Evolutionary conservation across 2,329 filamentous ascomycete species (phyloP).

Genomic region (Alternaria burnsii): DNA sequence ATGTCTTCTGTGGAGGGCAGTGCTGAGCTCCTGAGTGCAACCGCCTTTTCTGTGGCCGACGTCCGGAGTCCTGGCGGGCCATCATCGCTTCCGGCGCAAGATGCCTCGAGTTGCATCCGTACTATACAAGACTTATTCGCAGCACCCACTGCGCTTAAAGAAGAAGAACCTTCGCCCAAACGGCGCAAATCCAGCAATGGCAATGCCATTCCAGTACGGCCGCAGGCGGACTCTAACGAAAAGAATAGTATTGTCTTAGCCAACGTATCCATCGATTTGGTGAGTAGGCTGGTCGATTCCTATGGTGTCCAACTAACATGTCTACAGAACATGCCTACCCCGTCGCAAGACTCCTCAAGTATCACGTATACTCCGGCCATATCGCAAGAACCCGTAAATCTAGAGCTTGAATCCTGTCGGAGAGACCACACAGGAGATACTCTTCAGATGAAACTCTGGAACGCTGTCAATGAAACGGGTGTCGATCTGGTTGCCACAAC

Average conservation of each 20-base stretch:
- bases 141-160: conserved; percentile 4
- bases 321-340: conserved; percentile 9
- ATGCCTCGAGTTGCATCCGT: conserved; percentile 20
- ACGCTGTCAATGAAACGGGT: conserved; percentile 19
- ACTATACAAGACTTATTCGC: conserved; percentile 30
- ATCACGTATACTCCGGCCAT: background rate
- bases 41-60: background rate
- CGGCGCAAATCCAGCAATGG: conserved; percentile 36
- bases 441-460: conserved; percentile 33
- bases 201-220: background rate
- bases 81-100: conserved; percentile 14
- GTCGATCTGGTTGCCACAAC: conserved; percentile 33
- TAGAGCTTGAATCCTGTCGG: conserved; percentile 37
- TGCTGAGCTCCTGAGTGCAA: conserved; percentile 25
- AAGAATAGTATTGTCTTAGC: conserved; percentile 42
- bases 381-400: conserved; percentile 12
- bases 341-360: conserved; percentile 4
- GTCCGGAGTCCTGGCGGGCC: background rate
- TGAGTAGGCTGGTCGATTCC: conserved; percentile 19
- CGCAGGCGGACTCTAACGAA: conserved; percentile 19
- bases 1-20: conserved; percentile 33
- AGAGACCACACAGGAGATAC: conserved; percentile 11
- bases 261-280: conserved; percentile 37
- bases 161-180: conserved; percentile 35
- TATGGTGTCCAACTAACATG: conserved; percentile 11